A percentile compares a stretch with the other conserved stretches of the same genome.
phyloP scores from a whole-genome alignment of 306 rosid species.

The Cicer judaicum region DNA sequence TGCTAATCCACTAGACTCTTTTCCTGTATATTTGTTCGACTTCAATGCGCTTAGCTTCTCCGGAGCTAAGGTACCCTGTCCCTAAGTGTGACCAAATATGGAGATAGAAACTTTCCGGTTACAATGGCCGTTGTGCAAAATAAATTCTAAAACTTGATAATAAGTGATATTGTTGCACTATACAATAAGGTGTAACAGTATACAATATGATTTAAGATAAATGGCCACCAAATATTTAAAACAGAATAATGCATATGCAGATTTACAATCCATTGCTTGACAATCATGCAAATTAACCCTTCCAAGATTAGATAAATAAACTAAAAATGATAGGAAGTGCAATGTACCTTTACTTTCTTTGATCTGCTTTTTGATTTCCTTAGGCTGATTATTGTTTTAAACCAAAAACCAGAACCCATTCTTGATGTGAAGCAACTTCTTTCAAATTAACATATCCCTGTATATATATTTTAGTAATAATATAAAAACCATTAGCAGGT shows the following conservation, averaged over 20 bases:
- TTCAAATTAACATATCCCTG: constrained; percentile 58
- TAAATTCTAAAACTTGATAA: constrained; percentile 37
- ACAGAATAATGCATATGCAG: constrained; percentile 6
- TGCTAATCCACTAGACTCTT: constrained; percentile 44
- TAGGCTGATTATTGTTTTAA: constrained; percentile 67
- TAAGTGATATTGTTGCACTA: constrained; percentile 23
- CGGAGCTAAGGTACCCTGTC: constrained; percentile 59
- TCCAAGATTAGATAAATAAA: constrained; percentile 29
- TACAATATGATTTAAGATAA: constrained; percentile 17
- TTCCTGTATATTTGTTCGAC: constrained; percentile 46
- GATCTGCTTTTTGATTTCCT: constrained; percentile 72
- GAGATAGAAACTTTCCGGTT: constrained; percentile 38
- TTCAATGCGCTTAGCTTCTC: constrained; percentile 55
- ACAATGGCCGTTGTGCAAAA: constrained; percentile 29
- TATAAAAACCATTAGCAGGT: constrained; percentile 45
- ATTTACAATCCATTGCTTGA: constrained; percentile 13
- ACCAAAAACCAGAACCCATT: constrained; percentile 97
- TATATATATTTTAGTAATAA: constrained; percentile 27
- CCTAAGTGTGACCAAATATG: constrained; percentile 28
- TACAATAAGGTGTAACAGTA: background rate
- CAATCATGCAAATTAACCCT: background rate
- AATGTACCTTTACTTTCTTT: constrained; percentile 73
- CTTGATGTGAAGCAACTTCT: constrained; percentile 39
- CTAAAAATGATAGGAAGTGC: constrained; percentile 31
- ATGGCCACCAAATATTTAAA: background rate